Evolutionary conservation across 495 filamentous ascomycete species (phyloP), one percentile per base, ranked within the genome.

Genomic region (Aspergillus campestris): DNA sequence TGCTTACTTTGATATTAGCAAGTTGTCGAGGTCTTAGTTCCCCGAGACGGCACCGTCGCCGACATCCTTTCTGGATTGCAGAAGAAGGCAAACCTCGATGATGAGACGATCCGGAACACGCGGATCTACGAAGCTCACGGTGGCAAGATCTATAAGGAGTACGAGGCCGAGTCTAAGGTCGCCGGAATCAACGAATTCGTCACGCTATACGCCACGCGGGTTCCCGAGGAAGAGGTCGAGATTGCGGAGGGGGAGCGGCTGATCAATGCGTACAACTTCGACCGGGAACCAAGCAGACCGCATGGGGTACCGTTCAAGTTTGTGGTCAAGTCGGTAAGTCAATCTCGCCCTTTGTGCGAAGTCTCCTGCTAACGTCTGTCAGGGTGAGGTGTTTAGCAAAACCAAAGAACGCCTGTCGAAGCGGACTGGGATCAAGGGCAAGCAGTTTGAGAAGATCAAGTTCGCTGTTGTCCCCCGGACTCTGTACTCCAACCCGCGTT

Each of bases 381-480:
- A 92, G 83, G 86, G 82, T 31, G 92, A 98, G 59, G 65, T 72
- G 31, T 99, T 97, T 69, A 79, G 82, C 33, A 84, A 97, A 29
- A 96, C 92, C 40, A 94, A 89, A 69, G 82, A 90, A 56, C 81
- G 92, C 15, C 72, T 99, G 3, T 87, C 88, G 53, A 87, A 86
- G 59, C 78, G 92, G 39, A 94, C 86, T 3, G 89, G 89, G 9
- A 81, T 99, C 61, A 97, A 95, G 69, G 92, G 92, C 51, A 97
- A 97, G 71, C 87, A 87, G 45, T 92, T 97, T 51, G 92, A 99
- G 65, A 99, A 96, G 73, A 89, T 97, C 61, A 95, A 90, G 65
- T 96, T 99, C 70, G 87, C 89, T 5, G 66, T 95, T 36, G 74
- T 96, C 6, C 78, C 79, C 48, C 77, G 84, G 43, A 62, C 73